Conservation (phyloP, 768 basidiomycete genomes). For the Pisolithus orientalis region DNA sequence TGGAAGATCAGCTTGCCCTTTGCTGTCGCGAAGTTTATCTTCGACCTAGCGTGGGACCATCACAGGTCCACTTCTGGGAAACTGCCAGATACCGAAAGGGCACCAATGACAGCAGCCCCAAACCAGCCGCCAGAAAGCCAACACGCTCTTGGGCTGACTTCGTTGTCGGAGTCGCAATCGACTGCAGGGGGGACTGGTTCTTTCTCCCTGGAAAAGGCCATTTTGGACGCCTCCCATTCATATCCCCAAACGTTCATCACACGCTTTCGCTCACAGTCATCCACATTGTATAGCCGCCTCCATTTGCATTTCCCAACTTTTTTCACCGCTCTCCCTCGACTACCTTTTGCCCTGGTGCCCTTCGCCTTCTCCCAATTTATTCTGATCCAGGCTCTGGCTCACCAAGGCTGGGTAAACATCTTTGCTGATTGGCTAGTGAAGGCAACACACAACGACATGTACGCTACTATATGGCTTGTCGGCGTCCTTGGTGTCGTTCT, state of each 20-base stretch:
- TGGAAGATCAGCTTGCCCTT: conserved; percentile 85
- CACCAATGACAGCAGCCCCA: background rate
- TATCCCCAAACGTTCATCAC: too few species aligned
- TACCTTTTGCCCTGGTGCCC: conserved; percentile 79
- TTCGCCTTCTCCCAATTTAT: conserved; percentile 96
- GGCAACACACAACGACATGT: conserved; percentile 36
- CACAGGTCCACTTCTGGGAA: conserved; percentile 33
- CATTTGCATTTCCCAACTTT: conserved; percentile 62
- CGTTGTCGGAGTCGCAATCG: background rate
- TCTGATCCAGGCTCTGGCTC: conserved; percentile 76
- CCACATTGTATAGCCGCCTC: background rate
- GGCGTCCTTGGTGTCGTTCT: conserved; percentile 67
- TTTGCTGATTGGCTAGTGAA: conserved; percentile 64
- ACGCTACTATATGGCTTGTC: conserved; percentile 57
- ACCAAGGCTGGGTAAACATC: conserved; percentile 83
- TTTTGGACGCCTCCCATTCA: background rate
- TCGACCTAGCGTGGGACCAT: conserved; percentile 59
- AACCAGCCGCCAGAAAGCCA: background rate
- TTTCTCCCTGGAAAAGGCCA: conserved; percentile 3
- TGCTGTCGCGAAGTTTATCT: conserved; percentile 61
- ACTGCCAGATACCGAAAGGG: background rate
- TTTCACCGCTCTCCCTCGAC: conserved; percentile 53
- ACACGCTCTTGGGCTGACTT: background rate
- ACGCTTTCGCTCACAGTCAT: background rate
- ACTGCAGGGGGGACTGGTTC: background rate